Conservation (phyloP, 2,329 filamentous ascomycete genomes). For the Exophiala xenobiotica region DNA sequence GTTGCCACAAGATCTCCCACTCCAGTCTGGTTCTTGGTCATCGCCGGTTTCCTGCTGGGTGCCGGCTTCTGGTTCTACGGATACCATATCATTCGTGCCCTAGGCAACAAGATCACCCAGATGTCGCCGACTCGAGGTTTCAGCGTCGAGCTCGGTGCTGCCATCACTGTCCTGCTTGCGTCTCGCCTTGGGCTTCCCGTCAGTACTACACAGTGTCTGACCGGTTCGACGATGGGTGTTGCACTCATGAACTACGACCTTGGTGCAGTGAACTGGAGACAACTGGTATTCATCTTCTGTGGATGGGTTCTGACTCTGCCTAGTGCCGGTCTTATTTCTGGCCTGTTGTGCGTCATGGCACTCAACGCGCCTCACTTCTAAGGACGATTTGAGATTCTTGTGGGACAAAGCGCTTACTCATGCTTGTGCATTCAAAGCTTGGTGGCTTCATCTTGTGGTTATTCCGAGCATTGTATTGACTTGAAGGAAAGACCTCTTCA, state of each 20-base stretch:
- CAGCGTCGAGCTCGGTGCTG: slow-evolving; percentile 43
- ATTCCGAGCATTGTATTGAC: too few relatives aligned
- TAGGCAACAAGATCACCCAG: slow-evolving; percentile 46
- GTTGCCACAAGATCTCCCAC: slow-evolving; percentile 36
- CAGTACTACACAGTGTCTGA: slow-evolving; percentile 41
- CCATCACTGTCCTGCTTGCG: slow-evolving; percentile 40
- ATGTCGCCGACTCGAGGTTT: slow-evolving; percentile 40
- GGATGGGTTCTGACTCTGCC: slow-evolving; percentile 49
- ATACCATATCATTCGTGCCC: slow-evolving; percentile 39
- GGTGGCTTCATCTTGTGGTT: too few relatives aligned
- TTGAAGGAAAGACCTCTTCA: too few relatives aligned
- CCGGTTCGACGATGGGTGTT: slow-evolving; percentile 38
- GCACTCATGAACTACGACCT: slow-evolving; percentile 40
- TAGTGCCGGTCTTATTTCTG: slow-evolving; percentile 40
- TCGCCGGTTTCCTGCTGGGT: slow-evolving; percentile 40
- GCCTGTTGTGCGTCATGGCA: slow-evolving; percentile 43
- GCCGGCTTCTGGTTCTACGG: slow-evolving; percentile 44
- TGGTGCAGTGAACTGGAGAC: slow-evolving; percentile 46
- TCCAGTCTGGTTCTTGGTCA: slow-evolving; percentile 42
- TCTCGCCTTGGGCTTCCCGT: slow-evolving; percentile 38
- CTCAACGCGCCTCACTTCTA: slow-evolving; percentile 43
- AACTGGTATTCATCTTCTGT: slow-evolving; percentile 44
- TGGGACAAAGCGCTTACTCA: too few relatives aligned
- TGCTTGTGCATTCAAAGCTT: too few relatives aligned
- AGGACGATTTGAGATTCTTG: too few relatives aligned